A percentile compares a stretch with the other conserved stretches of the same genome.
These are phyloP conservation scores for Neonectria ditissima DNA, from an alignment of 2,329 filamentous ascomycete species.

Conservation along the genomic window DNA sequence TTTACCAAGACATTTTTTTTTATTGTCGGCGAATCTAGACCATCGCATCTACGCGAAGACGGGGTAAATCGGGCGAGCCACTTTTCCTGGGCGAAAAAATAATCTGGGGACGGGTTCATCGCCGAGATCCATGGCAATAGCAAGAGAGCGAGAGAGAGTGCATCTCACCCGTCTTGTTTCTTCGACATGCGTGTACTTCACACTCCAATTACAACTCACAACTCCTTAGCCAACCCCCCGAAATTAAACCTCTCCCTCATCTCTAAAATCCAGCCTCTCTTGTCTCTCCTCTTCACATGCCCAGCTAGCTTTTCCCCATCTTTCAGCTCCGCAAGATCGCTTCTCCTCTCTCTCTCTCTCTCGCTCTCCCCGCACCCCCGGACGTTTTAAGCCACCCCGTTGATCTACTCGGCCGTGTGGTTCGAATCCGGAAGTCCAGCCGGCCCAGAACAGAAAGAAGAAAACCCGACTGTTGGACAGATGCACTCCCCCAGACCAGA, in stretches of 20 bases:
- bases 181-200: background rate
- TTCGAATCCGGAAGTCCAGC: slow-evolving; percentile 38
- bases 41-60: background rate
- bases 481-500: background rate
- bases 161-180: background rate
- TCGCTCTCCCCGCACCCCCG: slow-evolving; percentile 12
- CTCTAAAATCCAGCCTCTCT: background rate
- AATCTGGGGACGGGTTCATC: slow-evolving; percentile 10
- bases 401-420: slow-evolving; percentile 43
- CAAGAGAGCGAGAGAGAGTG: background rate
- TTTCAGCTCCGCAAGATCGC: background rate
- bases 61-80: slow-evolving; percentile 26
- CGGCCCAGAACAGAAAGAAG: slow-evolving; percentile 26
- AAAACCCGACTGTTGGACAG: background rate
- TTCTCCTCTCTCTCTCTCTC: background rate
- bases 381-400: slow-evolving; percentile 30
- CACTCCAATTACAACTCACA: slow-evolving; percentile 2
- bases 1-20: background rate
- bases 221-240: background rate
- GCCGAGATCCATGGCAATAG: background rate
- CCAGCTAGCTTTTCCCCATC: background rate
- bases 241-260: slow-evolving; percentile 1
- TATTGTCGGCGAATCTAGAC: background rate
- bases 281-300: slow-evolving; percentile 14
- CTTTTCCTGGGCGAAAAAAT: slow-evolving; percentile 14